These are phyloP conservation scores for Phytophthora gonapodyides DNA, from an alignment of 352 stramenopile genomes.

Conservation along the genomic window DNA sequence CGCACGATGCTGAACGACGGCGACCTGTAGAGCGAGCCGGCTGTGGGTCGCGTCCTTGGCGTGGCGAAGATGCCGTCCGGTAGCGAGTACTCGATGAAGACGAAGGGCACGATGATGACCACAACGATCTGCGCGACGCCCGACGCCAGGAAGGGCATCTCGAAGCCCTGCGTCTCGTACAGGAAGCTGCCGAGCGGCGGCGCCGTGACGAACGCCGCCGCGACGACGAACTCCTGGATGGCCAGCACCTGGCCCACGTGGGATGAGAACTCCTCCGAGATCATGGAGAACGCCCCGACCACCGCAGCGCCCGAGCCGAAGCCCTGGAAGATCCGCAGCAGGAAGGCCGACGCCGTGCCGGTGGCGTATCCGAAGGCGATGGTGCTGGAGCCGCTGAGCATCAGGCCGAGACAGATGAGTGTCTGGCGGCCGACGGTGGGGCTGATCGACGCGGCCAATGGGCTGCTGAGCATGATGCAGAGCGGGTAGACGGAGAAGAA, in stretches of 20 bases:
- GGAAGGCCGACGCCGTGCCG: slow-evolving; percentile 42
- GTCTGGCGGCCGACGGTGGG: slow-evolving; percentile 56
- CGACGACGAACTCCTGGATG: slow-evolving; percentile 73
- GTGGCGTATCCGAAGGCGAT: slow-evolving; percentile 67
- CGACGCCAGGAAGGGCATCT: slow-evolving; percentile 63
- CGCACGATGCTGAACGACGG: slow-evolving; percentile 44
- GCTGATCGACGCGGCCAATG: slow-evolving; percentile 51
- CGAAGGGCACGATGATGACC: slow-evolving; percentile 66
- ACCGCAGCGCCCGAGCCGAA: slow-evolving; percentile 61
- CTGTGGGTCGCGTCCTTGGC: slow-evolving; percentile 15
- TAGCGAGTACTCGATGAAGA: slow-evolving; percentile 81
- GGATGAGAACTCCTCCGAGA: slow-evolving; percentile 65
- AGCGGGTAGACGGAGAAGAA: slow-evolving; percentile 80
- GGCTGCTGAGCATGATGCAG: slow-evolving; percentile 77
- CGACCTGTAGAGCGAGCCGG: slow-evolving; percentile 22
- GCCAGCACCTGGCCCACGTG: slow-evolving; percentile 59
- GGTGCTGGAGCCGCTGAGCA: slow-evolving; percentile 65
- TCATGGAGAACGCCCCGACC: slow-evolving; percentile 68
- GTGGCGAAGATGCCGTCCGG: slow-evolving; percentile 57
- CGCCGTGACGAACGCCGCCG: slow-evolving; percentile 62
- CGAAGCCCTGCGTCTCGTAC: slow-evolving; percentile 56
- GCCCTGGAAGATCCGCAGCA: slow-evolving; percentile 62
- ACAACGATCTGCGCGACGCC: slow-evolving; percentile 62
- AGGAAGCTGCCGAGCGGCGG: slow-evolving; percentile 63
- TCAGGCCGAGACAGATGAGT: slow-evolving; percentile 70